phyloP scores from a whole-genome alignment of 2,329 filamentous ascomycete species.

The Beauveria brongniartii region DNA sequence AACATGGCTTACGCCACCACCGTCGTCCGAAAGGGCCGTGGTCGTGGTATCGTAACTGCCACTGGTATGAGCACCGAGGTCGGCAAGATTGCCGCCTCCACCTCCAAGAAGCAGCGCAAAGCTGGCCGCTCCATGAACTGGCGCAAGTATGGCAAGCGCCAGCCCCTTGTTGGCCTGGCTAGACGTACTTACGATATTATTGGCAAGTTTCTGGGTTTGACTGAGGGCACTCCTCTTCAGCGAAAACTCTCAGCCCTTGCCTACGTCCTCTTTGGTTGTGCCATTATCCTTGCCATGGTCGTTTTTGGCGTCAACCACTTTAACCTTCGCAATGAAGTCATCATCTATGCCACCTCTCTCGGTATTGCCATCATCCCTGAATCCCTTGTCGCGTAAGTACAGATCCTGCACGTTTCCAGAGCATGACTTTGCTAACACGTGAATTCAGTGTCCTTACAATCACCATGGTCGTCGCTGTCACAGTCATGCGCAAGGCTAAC shows the following conservation, averaged over 20 bases:
- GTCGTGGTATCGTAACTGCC: conserved; percentile 61
- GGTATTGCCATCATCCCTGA: conserved; percentile 57
- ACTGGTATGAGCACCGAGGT: conserved; percentile 68
- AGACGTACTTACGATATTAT: conserved; percentile 41
- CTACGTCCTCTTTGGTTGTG: conserved; percentile 66
- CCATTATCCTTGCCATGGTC: conserved; percentile 47
- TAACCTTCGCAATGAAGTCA: conserved; percentile 40
- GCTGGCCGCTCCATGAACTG: conserved; percentile 46
- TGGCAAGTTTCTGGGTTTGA: conserved; percentile 52
- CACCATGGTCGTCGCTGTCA: conserved; percentile 59
- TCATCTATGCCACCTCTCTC: conserved; percentile 50
- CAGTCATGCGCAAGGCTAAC: conserved; percentile 55
- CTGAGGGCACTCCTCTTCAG: conserved; percentile 68
- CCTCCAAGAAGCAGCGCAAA: conserved; percentile 45
- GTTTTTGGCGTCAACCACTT: conserved; percentile 52
- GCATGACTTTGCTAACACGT: conserved; percentile 11
- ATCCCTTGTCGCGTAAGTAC: conserved; percentile 51
- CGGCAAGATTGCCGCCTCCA: conserved; percentile 57
- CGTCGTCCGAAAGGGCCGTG: conserved; percentile 64
- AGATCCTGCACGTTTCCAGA: background rate
- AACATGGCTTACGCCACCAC: conserved; percentile 73
- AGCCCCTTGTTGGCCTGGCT: conserved; percentile 37
- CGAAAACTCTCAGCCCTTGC: conserved; percentile 71
- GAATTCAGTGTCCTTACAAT: conserved; percentile 51
- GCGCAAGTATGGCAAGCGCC: conserved; percentile 43